Evolutionary conservation across 2,329 filamentous ascomycete species (phyloP), one percentile per base, ranked within the genome.

Genomic region (Aspergillus sclerotialis): DNA sequence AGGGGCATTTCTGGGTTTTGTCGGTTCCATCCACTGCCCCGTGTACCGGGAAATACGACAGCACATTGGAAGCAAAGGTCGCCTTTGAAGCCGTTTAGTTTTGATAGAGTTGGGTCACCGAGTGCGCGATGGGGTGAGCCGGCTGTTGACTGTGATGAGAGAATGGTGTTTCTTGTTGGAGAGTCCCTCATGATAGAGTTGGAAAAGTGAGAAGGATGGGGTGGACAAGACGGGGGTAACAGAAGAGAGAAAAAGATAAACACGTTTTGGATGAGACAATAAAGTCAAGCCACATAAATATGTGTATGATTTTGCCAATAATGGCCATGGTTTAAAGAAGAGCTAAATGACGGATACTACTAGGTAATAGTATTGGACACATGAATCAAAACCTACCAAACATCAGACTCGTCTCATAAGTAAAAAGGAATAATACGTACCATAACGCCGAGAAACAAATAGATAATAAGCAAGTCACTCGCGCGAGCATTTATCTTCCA

Each of bases 401-500:
- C n/a, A n/a, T n/a, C n/a, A n/a, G 30, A 24, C 10, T 9, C 19
- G 23, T 18, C 14, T 5, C 15, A 18, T 11, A 18, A 14, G n/a
- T 10, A 32, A 13, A 18, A 10, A 21, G n/a, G 30, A 10, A 21
- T n/a, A 8, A 12, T 24, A 21, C 18, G 15, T 12, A n/a, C 16
- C 10, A 12, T 9, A 24, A 14, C 9, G 14, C 5, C n/a, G n/a
- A n/a, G n/a, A 12, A 18, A 15, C 13, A 34, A 9, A 9, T 27
- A 17, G 13, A 16, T 40, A 33, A 41, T 33, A 32, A 41, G n/a
- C n/a, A 29, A 41, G 44, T 12, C 33, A 48, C 16, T 41, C 42
- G 28, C 41, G 46, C 35, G 74, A 70, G 57, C 83, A 88, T 15
- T 73, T 69, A 41, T 76, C 69, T 55, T 84, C 76, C 21, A 87